These are phyloP conservation scores for Phytopythium kandeliae DNA, from an alignment of 352 stramenopile species.

Conservation along the genomic window DNA sequence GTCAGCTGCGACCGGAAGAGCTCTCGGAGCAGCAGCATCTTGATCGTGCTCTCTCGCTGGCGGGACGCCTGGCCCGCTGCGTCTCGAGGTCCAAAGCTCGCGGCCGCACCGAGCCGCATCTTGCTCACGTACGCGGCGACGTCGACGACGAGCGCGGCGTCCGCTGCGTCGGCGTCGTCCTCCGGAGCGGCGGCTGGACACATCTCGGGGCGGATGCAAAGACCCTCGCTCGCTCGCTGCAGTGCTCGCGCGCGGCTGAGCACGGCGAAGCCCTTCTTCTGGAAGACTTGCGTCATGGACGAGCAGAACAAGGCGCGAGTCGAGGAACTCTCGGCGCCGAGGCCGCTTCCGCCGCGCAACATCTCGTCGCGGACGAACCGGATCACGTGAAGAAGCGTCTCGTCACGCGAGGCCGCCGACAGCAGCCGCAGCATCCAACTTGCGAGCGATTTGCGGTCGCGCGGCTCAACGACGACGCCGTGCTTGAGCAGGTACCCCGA, in stretches of 20 bases:
- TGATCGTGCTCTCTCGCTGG: constrained; percentile 29
- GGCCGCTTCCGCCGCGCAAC: constrained; percentile 3
- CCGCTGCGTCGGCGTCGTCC: not conserved
- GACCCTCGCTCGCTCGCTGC: not conserved
- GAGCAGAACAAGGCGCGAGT: constrained; percentile 14
- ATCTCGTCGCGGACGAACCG: constrained; percentile 49
- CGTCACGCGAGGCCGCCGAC: constrained; percentile 49
- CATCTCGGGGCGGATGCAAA: not conserved
- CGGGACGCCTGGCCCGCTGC: constrained; percentile 8
- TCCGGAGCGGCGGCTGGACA: not conserved
- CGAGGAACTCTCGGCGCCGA: not conserved
- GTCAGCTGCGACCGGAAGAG: constrained; percentile 40
- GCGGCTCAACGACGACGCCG: constrained; percentile 38
- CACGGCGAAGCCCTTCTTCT: constrained; percentile 32
- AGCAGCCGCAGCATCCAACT: constrained; percentile 67
- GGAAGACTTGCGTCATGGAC: constrained; percentile 40
- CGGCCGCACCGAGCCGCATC: constrained; percentile 25
- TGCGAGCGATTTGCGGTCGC: constrained; percentile 54
- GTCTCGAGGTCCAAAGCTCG: not conserved
- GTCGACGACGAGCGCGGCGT: constrained; percentile 21
- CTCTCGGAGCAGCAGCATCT: constrained; percentile 41
- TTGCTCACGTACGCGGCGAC: constrained; percentile 34
- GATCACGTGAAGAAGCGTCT: constrained; percentile 61
- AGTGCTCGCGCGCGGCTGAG: constrained; percentile 12
- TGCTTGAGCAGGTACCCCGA: constrained; percentile 58